These are phyloP conservation scores for Myxozyma neotropica DNA, from an alignment of 805 yeast genomes.

Conservation along the genomic window DNA sequence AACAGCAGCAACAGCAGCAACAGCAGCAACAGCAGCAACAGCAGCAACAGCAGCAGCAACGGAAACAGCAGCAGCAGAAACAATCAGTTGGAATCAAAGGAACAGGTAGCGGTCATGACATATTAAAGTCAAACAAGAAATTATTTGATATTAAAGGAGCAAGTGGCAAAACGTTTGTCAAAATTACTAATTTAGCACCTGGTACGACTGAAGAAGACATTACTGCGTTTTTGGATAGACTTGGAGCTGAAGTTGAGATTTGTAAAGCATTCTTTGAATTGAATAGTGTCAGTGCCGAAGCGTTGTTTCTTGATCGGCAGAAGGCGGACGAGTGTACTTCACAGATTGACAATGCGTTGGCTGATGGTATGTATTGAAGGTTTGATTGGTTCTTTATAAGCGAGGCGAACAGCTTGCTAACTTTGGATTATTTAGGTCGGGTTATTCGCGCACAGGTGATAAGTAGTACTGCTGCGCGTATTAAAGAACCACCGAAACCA, in stretches of 20 bases:
- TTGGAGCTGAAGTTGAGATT: constrained; percentile 36
- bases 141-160: constrained; percentile 22
- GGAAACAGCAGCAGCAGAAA: background rate
- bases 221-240: constrained; percentile 34
- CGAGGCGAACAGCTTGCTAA: background rate
- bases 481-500: background rate
- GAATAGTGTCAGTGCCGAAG: constrained; percentile 37
- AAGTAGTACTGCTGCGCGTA: constrained; percentile 1
- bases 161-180: constrained; percentile 28
- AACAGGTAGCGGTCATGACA: background rate
- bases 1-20: background rate
- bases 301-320: constrained; percentile 38
- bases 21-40: background rate
- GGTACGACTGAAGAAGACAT: constrained; percentile 43
- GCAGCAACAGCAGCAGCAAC: background rate
- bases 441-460: constrained; percentile 11
- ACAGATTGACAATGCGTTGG: constrained; percentile 49
- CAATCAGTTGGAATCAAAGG: background rate
- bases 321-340: constrained; percentile 42
- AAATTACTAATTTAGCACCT: constrained; percentile 39
- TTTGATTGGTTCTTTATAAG: background rate
- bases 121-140: constrained; percentile 2
- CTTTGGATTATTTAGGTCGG: constrained; percentile 3
- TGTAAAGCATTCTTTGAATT: constrained; percentile 29
- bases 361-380: constrained; percentile 47